phyloP scores from a whole-genome alignment of 78 protist species.

The Andalucia godoyi region DNA sequence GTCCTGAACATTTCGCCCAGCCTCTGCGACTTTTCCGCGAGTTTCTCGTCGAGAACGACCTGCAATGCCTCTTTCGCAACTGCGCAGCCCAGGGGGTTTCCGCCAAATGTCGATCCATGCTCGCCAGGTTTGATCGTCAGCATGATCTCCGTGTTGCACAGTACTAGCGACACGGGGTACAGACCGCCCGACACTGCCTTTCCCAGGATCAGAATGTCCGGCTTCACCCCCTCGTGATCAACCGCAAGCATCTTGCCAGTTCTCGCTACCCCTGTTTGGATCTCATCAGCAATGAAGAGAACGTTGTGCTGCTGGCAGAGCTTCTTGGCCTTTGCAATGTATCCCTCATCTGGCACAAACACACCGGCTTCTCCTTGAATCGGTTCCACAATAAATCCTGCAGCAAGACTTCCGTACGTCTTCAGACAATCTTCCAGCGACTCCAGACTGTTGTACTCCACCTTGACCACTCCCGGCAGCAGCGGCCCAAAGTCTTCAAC shows the following conservation, averaged over 20 bases:
- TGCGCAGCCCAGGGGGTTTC: constrained; percentile 85
- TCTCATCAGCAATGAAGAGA: constrained; percentile 90
- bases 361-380: constrained; percentile 95
- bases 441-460: constrained; percentile 50
- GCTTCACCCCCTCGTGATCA: constrained; percentile 50
- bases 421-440: constrained; percentile 56
- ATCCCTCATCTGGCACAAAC: constrained; percentile 80
- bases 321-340: constrained; percentile 36
- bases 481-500: constrained; percentile 59
- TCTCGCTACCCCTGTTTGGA: constrained; percentile 86
- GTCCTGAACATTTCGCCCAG: constrained; percentile 9
- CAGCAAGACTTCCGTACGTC: constrained; percentile 23
- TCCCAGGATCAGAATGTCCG: constrained; percentile 82
- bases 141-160: constrained; percentile 60
- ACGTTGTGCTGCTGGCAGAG: constrained; percentile 84
- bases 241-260: constrained; percentile 16
- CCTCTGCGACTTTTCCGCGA: constrained; percentile 45
- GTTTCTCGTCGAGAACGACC: constrained; percentile 75
- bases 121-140: constrained; percentile 64
- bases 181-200: constrained; percentile 91
- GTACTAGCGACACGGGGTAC: constrained; percentile 75
- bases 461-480: constrained; percentile 34
- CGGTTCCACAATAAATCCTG: constrained; percentile 88
- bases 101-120: constrained; percentile 96
- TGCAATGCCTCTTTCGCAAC: constrained; percentile 85